Evolutionary conservation across 371 early-diverging fungal genomes (phyloP).

Genomic region (Mucor lusitanicus): DNA sequence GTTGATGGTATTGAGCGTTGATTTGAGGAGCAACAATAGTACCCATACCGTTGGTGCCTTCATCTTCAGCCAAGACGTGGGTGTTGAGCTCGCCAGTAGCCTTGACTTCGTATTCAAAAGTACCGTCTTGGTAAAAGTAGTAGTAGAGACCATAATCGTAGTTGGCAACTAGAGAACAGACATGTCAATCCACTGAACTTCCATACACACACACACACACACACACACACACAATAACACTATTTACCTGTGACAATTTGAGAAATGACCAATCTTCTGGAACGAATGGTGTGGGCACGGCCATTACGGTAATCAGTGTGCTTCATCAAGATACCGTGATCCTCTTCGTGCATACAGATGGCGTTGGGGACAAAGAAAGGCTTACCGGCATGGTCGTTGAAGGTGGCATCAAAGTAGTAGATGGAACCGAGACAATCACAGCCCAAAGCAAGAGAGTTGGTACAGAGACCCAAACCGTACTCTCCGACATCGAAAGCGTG

Average conservation of each 20-base stretch:
- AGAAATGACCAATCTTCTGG: conserved; percentile 52
- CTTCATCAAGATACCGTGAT: conserved; percentile 54
- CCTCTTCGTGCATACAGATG: conserved; percentile 59
- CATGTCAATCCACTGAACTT: background rate
- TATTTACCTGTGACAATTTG: conserved; percentile 54
- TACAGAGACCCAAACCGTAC: conserved; percentile 53
- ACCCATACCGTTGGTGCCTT: conserved; percentile 49
- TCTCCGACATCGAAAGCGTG: conserved; percentile 61
- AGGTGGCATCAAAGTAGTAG: conserved; percentile 56
- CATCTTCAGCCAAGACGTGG: conserved; percentile 54
- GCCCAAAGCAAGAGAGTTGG: conserved; percentile 51
- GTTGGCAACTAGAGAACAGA: conserved; percentile 40
- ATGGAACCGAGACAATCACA: conserved; percentile 61
- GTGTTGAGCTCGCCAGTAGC: conserved; percentile 59
- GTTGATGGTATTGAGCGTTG: conserved; percentile 57
- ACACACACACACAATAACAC: conserved; percentile 10
- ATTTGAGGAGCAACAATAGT: conserved; percentile 54
- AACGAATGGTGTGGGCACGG: conserved; percentile 52
- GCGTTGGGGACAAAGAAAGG: conserved; percentile 54
- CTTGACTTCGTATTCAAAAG: conserved; percentile 59
- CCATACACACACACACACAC: background rate
- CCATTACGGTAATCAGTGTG: conserved; percentile 58
- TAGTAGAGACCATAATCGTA: conserved; percentile 62
- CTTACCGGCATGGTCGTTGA: conserved; percentile 51
- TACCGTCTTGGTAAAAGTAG: conserved; percentile 60